Conservation (phyloP, 148 eudicot genomes). For the Heliamphora exappendiculata region DNA sequence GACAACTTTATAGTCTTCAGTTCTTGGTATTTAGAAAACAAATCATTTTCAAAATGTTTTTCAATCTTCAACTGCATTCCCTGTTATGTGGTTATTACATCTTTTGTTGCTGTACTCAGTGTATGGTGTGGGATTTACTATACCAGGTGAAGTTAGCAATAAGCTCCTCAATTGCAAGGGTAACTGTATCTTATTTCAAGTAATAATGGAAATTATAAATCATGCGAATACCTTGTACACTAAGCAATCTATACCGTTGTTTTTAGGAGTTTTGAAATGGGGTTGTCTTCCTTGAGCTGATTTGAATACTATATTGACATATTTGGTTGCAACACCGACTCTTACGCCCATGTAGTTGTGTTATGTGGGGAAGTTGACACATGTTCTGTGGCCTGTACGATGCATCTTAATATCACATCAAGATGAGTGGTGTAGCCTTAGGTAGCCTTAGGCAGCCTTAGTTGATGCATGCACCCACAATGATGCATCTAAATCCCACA, state of each 20-base stretch:
- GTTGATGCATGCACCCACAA: too few relatives aligned
- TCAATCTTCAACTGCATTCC: neutral
- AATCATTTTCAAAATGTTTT: neutral
- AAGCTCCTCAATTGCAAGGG: neutral
- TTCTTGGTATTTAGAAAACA: neutral
- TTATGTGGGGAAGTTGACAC: neutral
- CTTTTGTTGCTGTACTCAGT: neutral
- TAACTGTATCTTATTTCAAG: neutral
- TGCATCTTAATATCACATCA: neutral
- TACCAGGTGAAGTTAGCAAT: neutral
- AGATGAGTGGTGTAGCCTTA: neutral
- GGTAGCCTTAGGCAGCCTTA: too few relatives aligned
- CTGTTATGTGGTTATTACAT: neutral
- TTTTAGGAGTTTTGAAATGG: neutral
- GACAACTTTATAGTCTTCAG: neutral
- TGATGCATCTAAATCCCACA: too few relatives aligned
- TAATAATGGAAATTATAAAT: neutral
- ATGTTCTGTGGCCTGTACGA: neutral
- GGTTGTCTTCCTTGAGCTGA: conserved; percentile 1
- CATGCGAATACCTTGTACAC: neutral
- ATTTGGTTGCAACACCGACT: neutral
- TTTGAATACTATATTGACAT: neutral
- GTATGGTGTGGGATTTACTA: neutral
- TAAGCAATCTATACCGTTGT: neutral
- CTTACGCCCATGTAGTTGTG: neutral